phyloP scores from a whole-genome alignment of 106 monocot species.

The Dendrobium officinale region DNA sequence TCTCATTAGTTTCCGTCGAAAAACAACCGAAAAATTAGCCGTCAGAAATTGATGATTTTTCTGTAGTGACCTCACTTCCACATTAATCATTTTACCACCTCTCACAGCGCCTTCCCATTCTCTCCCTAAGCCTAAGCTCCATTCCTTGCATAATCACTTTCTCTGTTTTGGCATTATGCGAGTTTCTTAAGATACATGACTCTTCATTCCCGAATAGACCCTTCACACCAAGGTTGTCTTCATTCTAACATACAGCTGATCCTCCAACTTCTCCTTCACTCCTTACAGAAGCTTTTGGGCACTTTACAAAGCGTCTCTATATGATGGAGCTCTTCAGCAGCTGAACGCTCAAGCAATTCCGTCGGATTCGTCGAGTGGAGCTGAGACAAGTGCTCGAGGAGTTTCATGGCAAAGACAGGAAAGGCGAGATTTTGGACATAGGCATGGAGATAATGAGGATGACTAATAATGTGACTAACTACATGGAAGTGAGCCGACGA shows the following conservation, averaged over 20 bases:
- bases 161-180: slow-evolving; percentile 13
- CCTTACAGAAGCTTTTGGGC: background rate
- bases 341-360: slow-evolving; percentile 36
- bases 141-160: slow-evolving; percentile 18
- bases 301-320: slow-evolving; percentile 37
- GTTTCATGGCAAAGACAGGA: slow-evolving; percentile 1
- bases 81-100: slow-evolving; percentile 49
- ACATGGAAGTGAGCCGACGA: slow-evolving; percentile 27
- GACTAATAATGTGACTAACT: slow-evolving; percentile 36
- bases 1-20: no score
- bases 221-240: slow-evolving; percentile 15
- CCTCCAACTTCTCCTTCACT: slow-evolving; percentile 7
- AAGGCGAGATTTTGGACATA: slow-evolving; percentile 9
- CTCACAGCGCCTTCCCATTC: slow-evolving; percentile 18
- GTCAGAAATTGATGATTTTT: no score
- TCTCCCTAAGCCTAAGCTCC: slow-evolving; percentile 38
- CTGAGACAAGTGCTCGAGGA: background rate
- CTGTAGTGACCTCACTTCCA: background rate
- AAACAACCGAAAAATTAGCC: no score
- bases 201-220: slow-evolving; percentile 18
- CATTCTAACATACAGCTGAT: slow-evolving; percentile 23
- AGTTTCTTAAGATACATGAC: slow-evolving; percentile 33
- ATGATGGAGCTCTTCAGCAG: slow-evolving; percentile 27
- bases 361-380: slow-evolving; percentile 14
- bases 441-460: slow-evolving; percentile 27